Base-by-base conservation (phyloP, 345 rosid genomes). In the Gossypium herbaceum region DNA sequence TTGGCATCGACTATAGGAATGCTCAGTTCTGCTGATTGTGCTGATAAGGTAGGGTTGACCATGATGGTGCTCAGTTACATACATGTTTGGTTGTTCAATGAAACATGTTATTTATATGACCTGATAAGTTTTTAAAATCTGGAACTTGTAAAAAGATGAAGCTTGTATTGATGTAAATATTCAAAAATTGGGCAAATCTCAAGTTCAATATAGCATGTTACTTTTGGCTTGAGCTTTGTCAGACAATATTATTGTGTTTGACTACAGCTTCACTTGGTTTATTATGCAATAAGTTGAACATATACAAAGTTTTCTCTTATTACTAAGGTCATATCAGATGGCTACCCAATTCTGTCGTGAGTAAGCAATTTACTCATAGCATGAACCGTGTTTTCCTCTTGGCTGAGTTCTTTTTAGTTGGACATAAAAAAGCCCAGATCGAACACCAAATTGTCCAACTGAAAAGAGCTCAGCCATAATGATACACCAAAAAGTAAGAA, bases 1-100 rank as follows among this genome's bases (percentile, higher is more conserved):
- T 81, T 94, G 84, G 83, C 85, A 72, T 86, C 91, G 64, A 78
- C 79, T 12, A 86, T 86, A 78, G 97, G 97, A 79, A 81, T 90
- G 78, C 86, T 88, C 51, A 19, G 76, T 77, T 73, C 84, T 72
- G 77, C 72, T 73, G 85, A 83, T 81, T 63, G 68, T 81, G 85
- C 85, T 68, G 84, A 78, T 74, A 87, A 92, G 98, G 98, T 90
- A 77, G 72, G 89, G 45, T 81, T 64, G 73, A 67, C 78, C 54
- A 45, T 75, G 59, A 57, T 78, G 19, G 56, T 24, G 62, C 24
- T 62, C 56, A 24, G 58, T 69, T 55, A 54, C 60, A 64, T 77
- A 55, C 59, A 24, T 68, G 25, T 72, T n/a, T 76, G 27, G 44
- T 64, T 48, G 65, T 62, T 66, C n/a, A 22, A 65, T 57, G 24